Evolutionary conservation across 768 basidiomycete genomes (phyloP).

Genomic region (Tephrocybe sp.): DNA sequence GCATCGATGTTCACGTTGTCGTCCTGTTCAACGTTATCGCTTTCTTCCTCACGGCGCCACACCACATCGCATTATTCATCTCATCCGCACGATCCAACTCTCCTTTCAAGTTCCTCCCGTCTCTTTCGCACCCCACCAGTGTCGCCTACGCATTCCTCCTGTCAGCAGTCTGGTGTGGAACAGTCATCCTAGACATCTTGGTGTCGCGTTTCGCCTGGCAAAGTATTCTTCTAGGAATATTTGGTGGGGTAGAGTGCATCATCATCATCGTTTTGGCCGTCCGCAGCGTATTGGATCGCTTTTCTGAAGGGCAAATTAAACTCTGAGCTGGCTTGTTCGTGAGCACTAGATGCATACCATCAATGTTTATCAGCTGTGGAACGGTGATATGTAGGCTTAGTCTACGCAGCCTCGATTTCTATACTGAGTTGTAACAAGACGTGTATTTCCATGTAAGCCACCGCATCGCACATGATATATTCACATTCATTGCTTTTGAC

Average conservation of each 20-base stretch:
- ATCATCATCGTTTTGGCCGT: not conserved
- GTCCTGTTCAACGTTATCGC: conserved; percentile 13
- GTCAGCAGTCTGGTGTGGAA: conserved; percentile 9
- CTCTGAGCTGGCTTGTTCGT: too few species aligned
- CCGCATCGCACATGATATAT: too few species aligned
- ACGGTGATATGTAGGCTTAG: too few species aligned
- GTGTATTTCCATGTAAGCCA: too few species aligned
- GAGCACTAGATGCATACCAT: too few species aligned
- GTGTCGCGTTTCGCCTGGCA: conserved; percentile 1
- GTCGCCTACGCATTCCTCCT: conserved; percentile 7
- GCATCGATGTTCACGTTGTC: not conserved
- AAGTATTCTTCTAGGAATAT: conserved; percentile 5
- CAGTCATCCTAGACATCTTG: conserved; percentile 8
- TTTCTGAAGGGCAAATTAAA: conserved; percentile 15
- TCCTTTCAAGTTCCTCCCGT: not conserved
- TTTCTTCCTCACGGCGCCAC: conserved; percentile 14
- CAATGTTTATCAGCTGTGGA: too few species aligned
- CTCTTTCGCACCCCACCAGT: conserved; percentile 4
- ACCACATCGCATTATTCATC: conserved; percentile 12
- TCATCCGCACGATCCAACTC: conserved; percentile 2
- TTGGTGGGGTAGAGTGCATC: conserved; percentile 13
- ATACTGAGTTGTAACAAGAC: too few species aligned
- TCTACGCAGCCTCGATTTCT: too few species aligned
- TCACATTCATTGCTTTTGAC: too few species aligned
- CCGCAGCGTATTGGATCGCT: conserved; percentile 9